A percentile compares a stretch with the other conserved stretches of the same genome.
phyloP scores from a whole-genome alignment of 202 grass and related monocot genomes.

The Schoenoplectus triqueter region DNA sequence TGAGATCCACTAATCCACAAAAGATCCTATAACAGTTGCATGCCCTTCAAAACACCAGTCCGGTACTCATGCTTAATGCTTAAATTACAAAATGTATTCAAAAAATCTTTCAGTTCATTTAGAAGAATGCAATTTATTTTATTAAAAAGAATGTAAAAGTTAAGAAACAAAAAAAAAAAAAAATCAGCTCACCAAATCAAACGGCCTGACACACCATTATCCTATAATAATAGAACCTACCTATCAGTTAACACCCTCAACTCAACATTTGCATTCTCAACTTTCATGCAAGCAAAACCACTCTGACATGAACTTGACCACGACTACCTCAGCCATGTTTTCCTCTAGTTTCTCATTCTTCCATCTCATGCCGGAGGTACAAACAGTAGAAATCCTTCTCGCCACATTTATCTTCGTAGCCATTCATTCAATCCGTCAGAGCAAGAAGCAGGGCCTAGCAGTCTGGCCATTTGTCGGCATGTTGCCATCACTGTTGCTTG shows the following conservation, averaged over 20 bases:
- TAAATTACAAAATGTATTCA: background rate
- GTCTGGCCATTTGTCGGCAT: slow-evolving; percentile 89
- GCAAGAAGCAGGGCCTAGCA: slow-evolving; percentile 60
- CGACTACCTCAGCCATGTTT: slow-evolving; percentile 22
- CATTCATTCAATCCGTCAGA: slow-evolving; percentile 71
- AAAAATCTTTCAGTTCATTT: slow-evolving; percentile 27
- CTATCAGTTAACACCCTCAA: background rate
- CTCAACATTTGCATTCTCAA: slow-evolving; percentile 38
- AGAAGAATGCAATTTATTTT: background rate
- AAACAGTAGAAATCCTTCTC: slow-evolving; percentile 59
- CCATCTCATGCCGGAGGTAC: slow-evolving; percentile 57
- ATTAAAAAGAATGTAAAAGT: background rate
- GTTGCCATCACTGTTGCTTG: slow-evolving; percentile 81
- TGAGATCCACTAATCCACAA: slow-evolving; percentile 25
- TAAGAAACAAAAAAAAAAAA: background rate
- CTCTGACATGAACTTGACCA: slow-evolving; percentile 21
- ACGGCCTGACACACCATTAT: slow-evolving; percentile 43
- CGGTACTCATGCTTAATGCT: background rate
- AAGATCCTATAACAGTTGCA: background rate
- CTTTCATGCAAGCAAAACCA: slow-evolving; percentile 31
- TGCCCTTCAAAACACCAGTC: background rate
- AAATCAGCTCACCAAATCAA: slow-evolving; percentile 78
- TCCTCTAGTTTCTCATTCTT: slow-evolving; percentile 8
- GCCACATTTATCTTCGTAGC: slow-evolving; percentile 71
- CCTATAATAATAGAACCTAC: slow-evolving; percentile 46